Evolutionary conservation across 2,329 filamentous ascomycete genomes (phyloP), one percentile per base, ranked within the genome.

Genomic region (Trichoderma breve): DNA sequence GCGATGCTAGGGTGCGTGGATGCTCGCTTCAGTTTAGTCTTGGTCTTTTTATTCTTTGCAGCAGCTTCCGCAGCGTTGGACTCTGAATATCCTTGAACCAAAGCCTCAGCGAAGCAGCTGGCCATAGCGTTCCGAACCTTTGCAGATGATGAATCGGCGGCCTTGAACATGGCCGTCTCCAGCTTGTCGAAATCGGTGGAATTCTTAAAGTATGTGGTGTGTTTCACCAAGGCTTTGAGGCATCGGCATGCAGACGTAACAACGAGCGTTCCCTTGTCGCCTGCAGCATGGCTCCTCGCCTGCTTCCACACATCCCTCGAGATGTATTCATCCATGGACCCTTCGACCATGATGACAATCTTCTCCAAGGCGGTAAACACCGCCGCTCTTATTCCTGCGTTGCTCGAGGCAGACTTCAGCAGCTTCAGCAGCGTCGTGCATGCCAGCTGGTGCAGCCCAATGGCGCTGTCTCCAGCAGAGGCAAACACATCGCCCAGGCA

Each of bases 261-360:
- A 8, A 95, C 94, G 39, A 97, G 86, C 3, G 90, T 86, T 4
- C 94, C 93, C 81, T 96, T 98, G 81, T 99, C 97, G 73, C 86
- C 87, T 0, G 90, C 87, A 32, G 92, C 92, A 76, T 92, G 88
- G 80, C 87, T 93, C 74, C 96, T 90, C 30, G 91, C 92, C 80
- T 95, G 93, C 81, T 98, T 99, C 94, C 94, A 98, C 18, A 97
- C 89, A 80, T 98, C 95, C 78, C 94, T 90, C n/a, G 93, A 93
- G 47, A 95, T 86, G 70, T 84, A 86, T 81, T 99, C 96, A 76
- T 99, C 96, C 77, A 95, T 86, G 73, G 93, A 94, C 6, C 86
- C 86, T 70, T 89, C 88, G 32, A 98, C 89, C 80, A 95, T 95
- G 72, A 86, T 87, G 30, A 91, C 86, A 53, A 98, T 88, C 82